phyloP scores from a whole-genome alignment of 805 yeast species.

The Blastobotrys terrestris region DNA sequence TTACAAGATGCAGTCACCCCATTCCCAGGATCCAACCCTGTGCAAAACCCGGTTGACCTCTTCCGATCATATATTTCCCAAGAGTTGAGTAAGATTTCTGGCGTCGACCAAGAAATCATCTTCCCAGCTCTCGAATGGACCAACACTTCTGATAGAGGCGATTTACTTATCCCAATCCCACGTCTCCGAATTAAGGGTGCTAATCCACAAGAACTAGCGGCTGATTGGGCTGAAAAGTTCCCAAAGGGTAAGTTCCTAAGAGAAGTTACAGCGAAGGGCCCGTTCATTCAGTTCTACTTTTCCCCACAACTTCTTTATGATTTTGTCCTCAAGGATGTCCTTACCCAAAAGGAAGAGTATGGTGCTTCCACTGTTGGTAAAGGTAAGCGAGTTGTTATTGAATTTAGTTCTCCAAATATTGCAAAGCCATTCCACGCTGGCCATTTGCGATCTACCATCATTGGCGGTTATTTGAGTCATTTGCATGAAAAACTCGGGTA shows the following conservation, averaged over 20 bases:
- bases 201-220: slow-evolving; percentile 67
- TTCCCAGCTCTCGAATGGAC: slow-evolving; percentile 88
- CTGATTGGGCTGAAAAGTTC: slow-evolving; percentile 72
- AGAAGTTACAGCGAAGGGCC: slow-evolving; percentile 77
- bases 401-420: slow-evolving; percentile 95
- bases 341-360: slow-evolving; percentile 51
- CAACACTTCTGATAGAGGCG: slow-evolving; percentile 82
- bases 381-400: slow-evolving; percentile 68
- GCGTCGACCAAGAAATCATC: slow-evolving; percentile 62
- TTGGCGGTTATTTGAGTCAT: slow-evolving; percentile 91
- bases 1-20: slow-evolving; percentile 15
- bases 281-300: slow-evolving; percentile 86
- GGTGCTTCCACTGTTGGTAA: slow-evolving; percentile 73
- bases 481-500: slow-evolving; percentile 87
- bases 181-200: slow-evolving; percentile 80
- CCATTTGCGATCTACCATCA: slow-evolving; percentile 93
- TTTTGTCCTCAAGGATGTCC: slow-evolving; percentile 62
- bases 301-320: slow-evolving; percentile 58
- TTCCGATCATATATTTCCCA: slow-evolving; percentile 84
- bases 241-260: slow-evolving; percentile 64
- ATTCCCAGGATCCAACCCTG: slow-evolving; percentile 59
- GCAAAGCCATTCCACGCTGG: slow-evolving; percentile 99
- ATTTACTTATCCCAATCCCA: slow-evolving; percentile 86
- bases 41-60: slow-evolving; percentile 74
- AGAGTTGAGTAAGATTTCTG: slow-evolving; percentile 67